Conservation (phyloP, 1,139 yeast genomes). For the Geotrichum restrictum region DNA sequence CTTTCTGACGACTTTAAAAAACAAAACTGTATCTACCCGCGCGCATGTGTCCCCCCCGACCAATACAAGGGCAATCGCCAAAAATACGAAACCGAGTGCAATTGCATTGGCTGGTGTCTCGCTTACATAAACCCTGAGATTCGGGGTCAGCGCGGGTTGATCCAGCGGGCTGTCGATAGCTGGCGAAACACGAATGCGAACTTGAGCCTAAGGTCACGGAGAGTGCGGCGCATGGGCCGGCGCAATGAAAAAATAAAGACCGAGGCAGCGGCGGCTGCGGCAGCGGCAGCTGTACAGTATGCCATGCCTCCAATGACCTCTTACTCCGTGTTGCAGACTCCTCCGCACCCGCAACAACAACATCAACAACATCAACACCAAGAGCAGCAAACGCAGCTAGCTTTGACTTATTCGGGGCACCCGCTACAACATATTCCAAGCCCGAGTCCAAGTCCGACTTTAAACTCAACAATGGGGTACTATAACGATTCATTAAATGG, state of each 20-base stretch:
- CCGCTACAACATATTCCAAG: no score
- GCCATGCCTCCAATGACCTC: no score
- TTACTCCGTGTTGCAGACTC: no score
- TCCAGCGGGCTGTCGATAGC: constrained; percentile 49
- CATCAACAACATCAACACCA: no score
- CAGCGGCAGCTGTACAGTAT: background rate
- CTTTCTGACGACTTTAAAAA: constrained; percentile 35
- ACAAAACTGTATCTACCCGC: constrained; percentile 46
- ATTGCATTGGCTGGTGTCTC: constrained; percentile 47
- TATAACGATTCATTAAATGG: no score
- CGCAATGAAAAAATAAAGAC: constrained; percentile 5
- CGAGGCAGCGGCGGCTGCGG: background rate
- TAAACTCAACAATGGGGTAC: no score
- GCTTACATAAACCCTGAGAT: constrained; percentile 43
- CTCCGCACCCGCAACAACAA: no score
- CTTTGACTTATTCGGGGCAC: no score
- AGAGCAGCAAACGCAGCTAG: no score
- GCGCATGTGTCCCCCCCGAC: constrained; percentile 43
- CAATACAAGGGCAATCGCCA: constrained; percentile 46
- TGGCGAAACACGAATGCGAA: constrained; percentile 48
- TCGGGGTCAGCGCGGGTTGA: constrained; percentile 43
- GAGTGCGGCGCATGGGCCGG: constrained; percentile 37
- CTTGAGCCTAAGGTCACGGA: constrained; percentile 42
- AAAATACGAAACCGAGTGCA: constrained; percentile 46
- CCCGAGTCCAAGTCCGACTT: no score